Evolutionary conservation across 768 basidiomycete genomes (phyloP).

Genomic region (Fomitopsis serialis): DNA sequence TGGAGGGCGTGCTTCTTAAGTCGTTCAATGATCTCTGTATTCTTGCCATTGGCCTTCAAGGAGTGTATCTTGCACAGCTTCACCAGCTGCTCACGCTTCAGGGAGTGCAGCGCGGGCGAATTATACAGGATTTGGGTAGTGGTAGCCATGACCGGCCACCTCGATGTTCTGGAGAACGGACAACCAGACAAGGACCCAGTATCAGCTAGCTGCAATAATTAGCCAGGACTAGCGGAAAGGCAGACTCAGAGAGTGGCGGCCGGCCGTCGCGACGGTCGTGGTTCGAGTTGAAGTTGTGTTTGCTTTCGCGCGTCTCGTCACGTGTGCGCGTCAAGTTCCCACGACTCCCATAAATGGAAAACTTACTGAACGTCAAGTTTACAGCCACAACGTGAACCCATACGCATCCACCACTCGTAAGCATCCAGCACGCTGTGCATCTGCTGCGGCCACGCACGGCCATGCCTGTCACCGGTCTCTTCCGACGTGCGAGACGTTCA

Average conservation of each 20-base stretch:
- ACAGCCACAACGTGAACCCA: too few relatives aligned
- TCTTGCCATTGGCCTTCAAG: slow-evolving; percentile 79
- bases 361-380: too few relatives aligned
- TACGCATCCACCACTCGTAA: too few relatives aligned
- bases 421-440: too few relatives aligned
- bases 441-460: too few relatives aligned
- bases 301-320: background rate
- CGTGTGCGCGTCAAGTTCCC: background rate
- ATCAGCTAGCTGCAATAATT: background rate
- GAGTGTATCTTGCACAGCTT: slow-evolving; percentile 82
- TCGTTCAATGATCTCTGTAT: slow-evolving; percentile 61
- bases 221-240: background rate
- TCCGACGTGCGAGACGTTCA: too few relatives aligned
- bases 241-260: background rate
- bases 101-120: slow-evolving; percentile 76
- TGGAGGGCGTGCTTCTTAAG: slow-evolving; percentile 62
- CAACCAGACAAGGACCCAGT: background rate
- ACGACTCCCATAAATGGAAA: too few relatives aligned
- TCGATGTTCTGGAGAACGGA: background rate
- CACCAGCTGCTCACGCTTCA: slow-evolving; percentile 80
- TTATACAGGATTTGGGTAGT: slow-evolving; percentile 81
- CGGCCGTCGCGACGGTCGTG: background rate
- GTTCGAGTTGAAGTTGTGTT: background rate
- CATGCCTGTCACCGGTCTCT: too few relatives aligned
- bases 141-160: slow-evolving; percentile 43